phyloP scores from a whole-genome alignment of 306 rosid species.

The Corylus heterophylla region DNA sequence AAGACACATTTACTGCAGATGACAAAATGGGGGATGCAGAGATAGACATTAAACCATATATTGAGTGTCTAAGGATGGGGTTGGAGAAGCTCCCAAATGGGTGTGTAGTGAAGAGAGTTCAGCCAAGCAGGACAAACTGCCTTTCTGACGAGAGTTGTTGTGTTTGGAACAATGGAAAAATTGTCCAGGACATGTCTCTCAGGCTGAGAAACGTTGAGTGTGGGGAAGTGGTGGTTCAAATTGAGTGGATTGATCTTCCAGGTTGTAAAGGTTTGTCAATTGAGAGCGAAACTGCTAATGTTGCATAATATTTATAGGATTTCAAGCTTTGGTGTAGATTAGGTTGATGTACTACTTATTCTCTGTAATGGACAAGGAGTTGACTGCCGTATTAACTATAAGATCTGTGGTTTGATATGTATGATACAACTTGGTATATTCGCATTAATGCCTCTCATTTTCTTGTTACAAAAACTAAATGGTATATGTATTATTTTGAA shows the following conservation, averaged over 20 bases:
- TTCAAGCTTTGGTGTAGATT: background rate
- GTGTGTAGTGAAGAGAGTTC: constrained; percentile 54
- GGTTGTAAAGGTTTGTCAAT: constrained; percentile 44
- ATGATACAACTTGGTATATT: background rate
- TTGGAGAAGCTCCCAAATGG: constrained; percentile 62
- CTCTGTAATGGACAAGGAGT: background rate
- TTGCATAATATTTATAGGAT: background rate
- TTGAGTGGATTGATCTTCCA: constrained; percentile 61
- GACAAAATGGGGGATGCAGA: constrained; percentile 89
- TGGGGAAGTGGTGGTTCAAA: constrained; percentile 60
- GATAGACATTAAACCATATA: constrained; percentile 68
- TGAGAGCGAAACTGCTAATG: background rate
- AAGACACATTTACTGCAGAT: constrained; percentile 63
- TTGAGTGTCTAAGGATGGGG: constrained; percentile 47
- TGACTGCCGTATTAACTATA: background rate
- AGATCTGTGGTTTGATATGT: background rate
- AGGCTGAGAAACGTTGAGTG: constrained; percentile 71
- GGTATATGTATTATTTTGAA: no score
- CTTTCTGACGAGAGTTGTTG: constrained; percentile 72
- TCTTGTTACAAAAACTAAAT: background rate
- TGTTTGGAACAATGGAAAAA: constrained; percentile 54
- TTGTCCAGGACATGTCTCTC: constrained; percentile 68
- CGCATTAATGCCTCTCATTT: background rate
- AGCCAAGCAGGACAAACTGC: constrained; percentile 51
- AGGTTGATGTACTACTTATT: background rate